Base-by-base conservation (phyloP, 805 yeast genomes). In the Candida sonorensis region DNA sequence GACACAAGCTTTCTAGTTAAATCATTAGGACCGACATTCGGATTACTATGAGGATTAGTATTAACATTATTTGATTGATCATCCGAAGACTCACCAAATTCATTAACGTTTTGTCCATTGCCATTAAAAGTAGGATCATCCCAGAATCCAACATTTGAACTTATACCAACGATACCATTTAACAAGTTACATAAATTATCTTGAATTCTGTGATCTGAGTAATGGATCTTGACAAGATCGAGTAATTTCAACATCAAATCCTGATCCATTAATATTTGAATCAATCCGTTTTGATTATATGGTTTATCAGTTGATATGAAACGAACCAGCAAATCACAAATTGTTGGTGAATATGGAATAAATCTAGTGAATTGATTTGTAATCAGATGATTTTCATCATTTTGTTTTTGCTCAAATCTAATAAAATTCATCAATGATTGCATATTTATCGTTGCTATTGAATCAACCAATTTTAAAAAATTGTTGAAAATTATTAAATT, bases 21-120 rank as follows among this genome's bases (percentile, higher is more conserved):
- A 50, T 85, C 95, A 50, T 92, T 92, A 1, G 98, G 97, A 2
- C 98, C 98, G 32, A 92, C 83, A 20, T 90, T 83, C 2, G 95
- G 82, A 36, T 83, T 88, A 14, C 44, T 37, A 21, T 44, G 42
- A 4, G 43, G 35, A 26, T 17, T 23, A 8, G 21, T n/a, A 9
- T 17, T 10, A 3, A n/a, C 14, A 14, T 16, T 7, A n/a, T n/a
- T n/a, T n/a, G n/a, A n/a, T 27, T 50, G 53, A 15, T 49, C 55
- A 77, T 79, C 42, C 74, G 81, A 7, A 83, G 87, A 55, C 81
- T 88, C 36, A 83, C 94, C 42, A 87, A 81, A 41, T 34, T 48
- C 56, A 33, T 50, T 51, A 23, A 49, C 27, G 22, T 49, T 50
- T 15, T 13, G n/a, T 4, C 17, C 27, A 14, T 30, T 30, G 4